Base-by-base conservation (phyloP, 192 early-diverging fungal genomes). In the Coemansia guatemalensis region DNA sequence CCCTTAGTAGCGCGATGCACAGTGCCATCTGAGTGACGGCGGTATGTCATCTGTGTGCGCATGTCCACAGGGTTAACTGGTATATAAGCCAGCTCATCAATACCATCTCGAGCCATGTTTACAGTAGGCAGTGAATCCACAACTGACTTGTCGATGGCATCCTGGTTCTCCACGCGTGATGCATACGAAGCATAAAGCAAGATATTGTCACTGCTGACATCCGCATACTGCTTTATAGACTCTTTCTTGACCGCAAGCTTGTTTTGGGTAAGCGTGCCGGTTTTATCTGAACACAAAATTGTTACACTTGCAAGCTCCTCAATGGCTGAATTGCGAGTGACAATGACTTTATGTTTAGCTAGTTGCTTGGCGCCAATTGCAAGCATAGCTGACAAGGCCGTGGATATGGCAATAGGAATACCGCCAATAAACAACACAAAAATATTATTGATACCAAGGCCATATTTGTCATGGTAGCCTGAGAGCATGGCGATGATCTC, bases 251-350 rank as follows among this genome's bases (percentile, higher is more conserved):
- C 85, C 67, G 85, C 86, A 23, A 89, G 83, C 73, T 91, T 86
- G 85, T 95, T 96, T n/a, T 93, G 70, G 22, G 94, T 96, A 27
- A 96, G 84, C 17, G 94, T 96, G 66, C 92, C 94, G 48, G 94
- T 96, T 85, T 96, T 96, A 83, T 95, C 93, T 21, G 92, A 92
- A 82, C 91, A 94, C 67, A 94, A 88, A 60, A 89, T 88, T 58
- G 87, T 88, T 29, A 90, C 88, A 68, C 86, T 87, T 21, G 88
- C 87, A 74, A 90, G 86, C 67, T 89, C 88, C 69, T 91, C 89
- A 60, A 93, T 90, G 20, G 90, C 90, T 57, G 88, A 86, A 73
- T 91, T 88, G 48, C 89, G 86, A 54, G 87, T 89, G 48, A 90
- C 88, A 65, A 93, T 88, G 47, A 88, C 90, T 74, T 90, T 89